These are phyloP conservation scores for Adansonia digitata DNA, from an alignment of 345 rosid species.

Conservation along the genomic window DNA sequence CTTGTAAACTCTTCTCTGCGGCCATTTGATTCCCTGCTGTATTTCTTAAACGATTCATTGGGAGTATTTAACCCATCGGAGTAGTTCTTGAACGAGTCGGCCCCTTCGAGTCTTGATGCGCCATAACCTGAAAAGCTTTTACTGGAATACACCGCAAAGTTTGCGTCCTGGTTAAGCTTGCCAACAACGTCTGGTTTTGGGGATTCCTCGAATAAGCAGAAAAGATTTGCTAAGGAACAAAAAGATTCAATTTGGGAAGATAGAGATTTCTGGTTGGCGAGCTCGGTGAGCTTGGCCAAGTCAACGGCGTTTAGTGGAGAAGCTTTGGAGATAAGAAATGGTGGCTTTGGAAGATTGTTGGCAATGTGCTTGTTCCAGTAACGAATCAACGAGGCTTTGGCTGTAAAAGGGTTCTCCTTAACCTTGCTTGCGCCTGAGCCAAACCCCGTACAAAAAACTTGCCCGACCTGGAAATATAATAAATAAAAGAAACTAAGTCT, in stretches of 20 bases:
- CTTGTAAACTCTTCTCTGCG: slow-evolving; percentile 37
- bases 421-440: not conserved
- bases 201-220: slow-evolving; percentile 44
- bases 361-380: slow-evolving; percentile 76
- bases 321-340: slow-evolving; percentile 65
- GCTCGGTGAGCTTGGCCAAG: slow-evolving; percentile 36
- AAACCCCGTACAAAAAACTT: slow-evolving; percentile 22
- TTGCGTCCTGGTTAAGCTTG: slow-evolving; percentile 26
- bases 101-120: slow-evolving; percentile 27
- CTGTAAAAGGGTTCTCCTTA: slow-evolving; percentile 56
- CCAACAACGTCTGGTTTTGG: not conserved
- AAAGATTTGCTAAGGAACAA: slow-evolving; percentile 55
- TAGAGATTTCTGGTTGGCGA: slow-evolving; percentile 39
- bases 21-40: slow-evolving; percentile 35
- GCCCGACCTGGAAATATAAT: slow-evolving; percentile 10
- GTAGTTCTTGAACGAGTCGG: slow-evolving; percentile 56
- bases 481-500: not conserved
- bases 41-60: slow-evolving; percentile 37
- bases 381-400: slow-evolving; percentile 65
- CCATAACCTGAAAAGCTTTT: slow-evolving; percentile 49
- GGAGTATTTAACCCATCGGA: slow-evolving; percentile 36
- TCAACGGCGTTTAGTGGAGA: slow-evolving; percentile 59
- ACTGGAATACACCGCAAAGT: slow-evolving; percentile 40
- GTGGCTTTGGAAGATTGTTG: slow-evolving; percentile 33
- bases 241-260: slow-evolving; percentile 43